A percentile compares a stretch with the other conserved stretches of the same genome.
Conservation (phyloP, 352 stramenopile species). For the Aphanomyces invadans region DNA sequence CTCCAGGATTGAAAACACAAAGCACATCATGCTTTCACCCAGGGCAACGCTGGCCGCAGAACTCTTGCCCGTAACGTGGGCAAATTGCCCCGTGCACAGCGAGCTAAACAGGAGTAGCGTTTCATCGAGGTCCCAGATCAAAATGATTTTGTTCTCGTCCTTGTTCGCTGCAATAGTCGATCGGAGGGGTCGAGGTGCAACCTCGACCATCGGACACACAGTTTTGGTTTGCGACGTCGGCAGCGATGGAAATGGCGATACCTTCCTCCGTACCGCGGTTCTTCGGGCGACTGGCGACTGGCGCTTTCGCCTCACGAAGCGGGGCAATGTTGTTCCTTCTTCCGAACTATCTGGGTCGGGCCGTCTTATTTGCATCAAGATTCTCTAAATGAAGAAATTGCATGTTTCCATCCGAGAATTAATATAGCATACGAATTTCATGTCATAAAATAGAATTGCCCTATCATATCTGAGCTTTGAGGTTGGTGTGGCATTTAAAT, state of each 20-base stretch:
- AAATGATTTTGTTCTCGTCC: constrained; percentile 28
- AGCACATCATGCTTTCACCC: constrained; percentile 81
- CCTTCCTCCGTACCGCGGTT: neutral
- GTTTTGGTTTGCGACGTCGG: too few relatives aligned
- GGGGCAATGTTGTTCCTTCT: neutral
- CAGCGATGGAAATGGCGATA: neutral
- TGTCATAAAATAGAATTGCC: constrained; percentile 3
- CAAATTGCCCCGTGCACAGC: constrained; percentile 66
- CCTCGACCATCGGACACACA: too few relatives aligned
- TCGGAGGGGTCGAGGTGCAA: too few relatives aligned
- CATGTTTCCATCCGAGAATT: neutral
- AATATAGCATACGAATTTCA: constrained; percentile 1
- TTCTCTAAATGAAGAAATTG: constrained; percentile 9
- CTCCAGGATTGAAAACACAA: constrained; percentile 69
- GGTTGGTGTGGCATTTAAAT: neutral
- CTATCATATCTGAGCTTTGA: too few relatives aligned
- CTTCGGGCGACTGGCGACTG: neutral
- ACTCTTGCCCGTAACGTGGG: constrained; percentile 50
- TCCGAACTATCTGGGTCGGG: neutral
- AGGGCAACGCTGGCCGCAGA: constrained; percentile 48
- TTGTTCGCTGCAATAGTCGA: neutral
- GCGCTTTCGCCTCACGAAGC: neutral
- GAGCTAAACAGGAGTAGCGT: constrained; percentile 76
- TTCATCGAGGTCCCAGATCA: constrained; percentile 81
- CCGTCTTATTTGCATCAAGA: constrained; percentile 18